A percentile compares a stretch with the other conserved stretches of the same genome.
phyloP scores from a whole-genome alignment of 371 early-diverging fungal genomes.

The Mortierella polycephala region DNA sequence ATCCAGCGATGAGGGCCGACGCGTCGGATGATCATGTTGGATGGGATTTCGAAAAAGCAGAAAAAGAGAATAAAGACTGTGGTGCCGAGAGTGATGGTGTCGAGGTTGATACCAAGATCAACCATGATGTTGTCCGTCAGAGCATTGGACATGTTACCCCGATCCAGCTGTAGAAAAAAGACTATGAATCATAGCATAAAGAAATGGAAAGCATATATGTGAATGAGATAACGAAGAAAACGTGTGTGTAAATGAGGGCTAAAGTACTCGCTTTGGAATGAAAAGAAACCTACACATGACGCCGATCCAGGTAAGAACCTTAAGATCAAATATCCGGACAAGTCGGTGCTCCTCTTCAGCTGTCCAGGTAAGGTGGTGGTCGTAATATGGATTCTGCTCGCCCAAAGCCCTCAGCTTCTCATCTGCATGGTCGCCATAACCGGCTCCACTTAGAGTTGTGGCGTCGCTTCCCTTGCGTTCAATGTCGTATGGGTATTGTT shows the following conservation, averaged over 20 bases:
- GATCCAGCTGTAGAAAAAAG: conserved; percentile 56
- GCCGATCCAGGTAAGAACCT: conserved; percentile 50
- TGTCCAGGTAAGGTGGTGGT: conserved; percentile 52
- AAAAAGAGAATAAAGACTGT: conserved; percentile 55
- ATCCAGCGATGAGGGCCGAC: conserved; percentile 70
- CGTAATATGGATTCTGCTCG: conserved; percentile 37
- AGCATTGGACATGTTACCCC: conserved; percentile 58
- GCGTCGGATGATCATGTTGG: conserved; percentile 63
- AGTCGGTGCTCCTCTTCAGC: conserved; percentile 48
- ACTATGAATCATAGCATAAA: conserved; percentile 13
- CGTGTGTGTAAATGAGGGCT: neutral
- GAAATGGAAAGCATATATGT: neutral
- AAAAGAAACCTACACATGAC: conserved; percentile 45
- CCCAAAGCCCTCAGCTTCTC: conserved; percentile 24
- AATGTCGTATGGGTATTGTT: conserved; percentile 12
- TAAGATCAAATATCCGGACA: conserved; percentile 51
- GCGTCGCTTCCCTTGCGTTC: conserved; percentile 23
- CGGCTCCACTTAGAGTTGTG: conserved; percentile 22
- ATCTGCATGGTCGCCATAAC: neutral
- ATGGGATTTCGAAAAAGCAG: conserved; percentile 57
- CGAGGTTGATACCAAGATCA: conserved; percentile 55
- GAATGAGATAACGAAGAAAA: neutral
- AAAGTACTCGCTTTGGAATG: neutral
- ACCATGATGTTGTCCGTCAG: conserved; percentile 55
- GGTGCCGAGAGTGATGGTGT: conserved; percentile 56